These are phyloP conservation scores for Isabelozyma heimii DNA, from an alignment of 805 yeast genomes.

Conservation along the genomic window DNA sequence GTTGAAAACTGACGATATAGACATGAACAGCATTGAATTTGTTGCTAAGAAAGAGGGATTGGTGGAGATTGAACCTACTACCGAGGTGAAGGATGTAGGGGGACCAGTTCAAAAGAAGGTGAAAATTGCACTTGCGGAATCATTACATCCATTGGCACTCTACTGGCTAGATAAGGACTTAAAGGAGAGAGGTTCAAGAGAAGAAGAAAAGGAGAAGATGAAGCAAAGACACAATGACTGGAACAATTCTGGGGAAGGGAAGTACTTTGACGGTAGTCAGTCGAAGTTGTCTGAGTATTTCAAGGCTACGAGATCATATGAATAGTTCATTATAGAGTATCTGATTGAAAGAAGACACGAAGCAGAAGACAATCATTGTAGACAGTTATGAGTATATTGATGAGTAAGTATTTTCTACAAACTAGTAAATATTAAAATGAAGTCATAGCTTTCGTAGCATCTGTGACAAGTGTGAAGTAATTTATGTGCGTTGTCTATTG, in stretches of 20 bases:
- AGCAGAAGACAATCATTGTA: neutral
- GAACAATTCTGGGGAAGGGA: constrained; percentile 41
- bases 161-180: constrained; percentile 61
- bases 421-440: too few species aligned
- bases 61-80: neutral
- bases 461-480: too few species aligned
- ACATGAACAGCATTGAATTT: constrained; percentile 26
- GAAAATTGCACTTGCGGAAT: constrained; percentile 42
- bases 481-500: too few species aligned
- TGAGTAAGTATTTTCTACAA: too few species aligned
- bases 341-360: neutral
- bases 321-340: constrained; percentile 1
- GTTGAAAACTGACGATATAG: constrained; percentile 36
- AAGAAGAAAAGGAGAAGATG: constrained; percentile 38
- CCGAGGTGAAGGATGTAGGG: constrained; percentile 1
- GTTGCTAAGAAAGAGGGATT: neutral
- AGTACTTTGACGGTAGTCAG: constrained; percentile 38
- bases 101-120: constrained; percentile 21
- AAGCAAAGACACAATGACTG: constrained; percentile 53
- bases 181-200: constrained; percentile 52
- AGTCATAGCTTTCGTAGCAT: too few species aligned
- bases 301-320: constrained; percentile 43
- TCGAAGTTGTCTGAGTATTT: constrained; percentile 48
- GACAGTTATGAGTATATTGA: too few species aligned
- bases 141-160: constrained; percentile 72